Base-by-base conservation (phyloP, 73 alveolate species). In the Paraurostyla sp. region DNA sequence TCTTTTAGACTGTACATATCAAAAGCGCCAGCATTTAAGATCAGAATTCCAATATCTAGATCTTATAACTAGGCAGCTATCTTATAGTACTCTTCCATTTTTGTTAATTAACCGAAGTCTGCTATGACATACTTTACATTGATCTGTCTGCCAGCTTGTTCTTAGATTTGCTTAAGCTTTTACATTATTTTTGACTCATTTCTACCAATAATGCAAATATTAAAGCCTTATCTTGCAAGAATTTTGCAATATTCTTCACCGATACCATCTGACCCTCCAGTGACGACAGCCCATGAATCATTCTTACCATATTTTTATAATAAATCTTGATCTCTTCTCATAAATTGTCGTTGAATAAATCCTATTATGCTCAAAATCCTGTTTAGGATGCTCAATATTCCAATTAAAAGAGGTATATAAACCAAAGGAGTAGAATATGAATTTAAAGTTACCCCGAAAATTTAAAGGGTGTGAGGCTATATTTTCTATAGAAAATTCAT, bases 241-340 rank as follows among this genome's bases (percentile, higher is more conserved):
- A 71, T 88, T 68, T 88, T 27, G 46, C 92, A 58, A 80, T 56
- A 93, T 6, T 93, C 92, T 42, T 60, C 52, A 27, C 97, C 97
- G 20, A 93, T 92, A 18, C 97, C 97, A 86, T 93, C 96, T 33
- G 96, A 68, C 18, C 92, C 92, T 9, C 96, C 97, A 33, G 97
- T 93, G 29, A 93, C 93, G 54, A 93, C 92, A 36, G 96, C 97
- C 94, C 95, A 93, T 29, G 92, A 51, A 40, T 82, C 93, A 18
- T 73, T 48, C 0, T 45, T 43, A 4, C 88, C 88, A 50, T 76
- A 76, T 50, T 41, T 50, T 13, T 42, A 9, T n/a, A 43, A 20
- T 13, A 76, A 23, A 76, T 76, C 88, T 42, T 69, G 29, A 18
- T 4, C 36, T 40, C 27, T 69, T 43, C 63, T 69, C 36, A 69